Evolutionary conservation across 805 yeast genomes (phyloP).

Genomic region (Cephaloascus albidus): DNA sequence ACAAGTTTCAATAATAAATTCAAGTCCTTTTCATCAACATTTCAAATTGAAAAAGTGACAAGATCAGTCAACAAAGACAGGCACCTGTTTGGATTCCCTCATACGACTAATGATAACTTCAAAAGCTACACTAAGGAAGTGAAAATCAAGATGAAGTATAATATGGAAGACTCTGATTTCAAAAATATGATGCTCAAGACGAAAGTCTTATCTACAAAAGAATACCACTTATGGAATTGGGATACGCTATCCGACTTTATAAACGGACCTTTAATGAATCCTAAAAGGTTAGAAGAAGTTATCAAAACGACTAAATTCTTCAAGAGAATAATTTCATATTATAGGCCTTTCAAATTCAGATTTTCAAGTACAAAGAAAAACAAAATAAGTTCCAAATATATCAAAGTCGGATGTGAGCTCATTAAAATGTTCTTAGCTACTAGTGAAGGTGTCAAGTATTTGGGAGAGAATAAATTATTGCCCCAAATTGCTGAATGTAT

Average conservation of each 20-base stretch:
- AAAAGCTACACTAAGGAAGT: constrained; percentile 9
- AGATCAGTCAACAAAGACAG: constrained; percentile 27
- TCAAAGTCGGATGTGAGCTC: constrained; percentile 68
- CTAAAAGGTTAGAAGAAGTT: constrained; percentile 67
- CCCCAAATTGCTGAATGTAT: constrained; percentile 87
- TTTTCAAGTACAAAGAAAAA: constrained; percentile 49
- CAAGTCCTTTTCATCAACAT: constrained; percentile 26
- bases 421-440: constrained; percentile 54
- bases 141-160: constrained; percentile 6
- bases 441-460: constrained; percentile 56
- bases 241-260: constrained; percentile 58
- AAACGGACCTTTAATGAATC: constrained; percentile 73
- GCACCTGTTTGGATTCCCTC: constrained; percentile 20
- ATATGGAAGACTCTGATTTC: constrained; percentile 55
- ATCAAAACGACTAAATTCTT: constrained; percentile 75
- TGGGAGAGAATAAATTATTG: constrained; percentile 65
- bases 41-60: constrained; percentile 37
- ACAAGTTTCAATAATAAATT: constrained; percentile 7
- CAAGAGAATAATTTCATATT: constrained; percentile 77
- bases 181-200: constrained; percentile 59
- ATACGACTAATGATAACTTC: constrained; percentile 10
- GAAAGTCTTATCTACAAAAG: constrained; percentile 68
- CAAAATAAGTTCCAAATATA: constrained; percentile 44
- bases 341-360: constrained; percentile 83
- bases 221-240: constrained; percentile 86